These are phyloP conservation scores for Chlorociboria aeruginascens DNA, from an alignment of 495 filamentous ascomycete species.

Conservation along the genomic window DNA sequence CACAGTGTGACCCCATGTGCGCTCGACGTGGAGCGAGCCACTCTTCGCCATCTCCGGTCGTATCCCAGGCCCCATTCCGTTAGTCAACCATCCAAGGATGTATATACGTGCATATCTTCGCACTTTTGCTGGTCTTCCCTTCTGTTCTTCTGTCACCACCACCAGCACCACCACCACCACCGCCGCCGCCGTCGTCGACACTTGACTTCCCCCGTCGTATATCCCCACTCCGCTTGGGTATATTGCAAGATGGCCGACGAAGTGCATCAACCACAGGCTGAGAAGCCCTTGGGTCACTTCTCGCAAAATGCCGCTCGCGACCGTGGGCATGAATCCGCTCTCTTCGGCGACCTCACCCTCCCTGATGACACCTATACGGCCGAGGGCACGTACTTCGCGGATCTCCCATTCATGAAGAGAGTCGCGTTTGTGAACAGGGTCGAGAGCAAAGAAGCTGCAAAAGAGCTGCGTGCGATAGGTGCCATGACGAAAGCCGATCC, in stretches of 20 bases:
- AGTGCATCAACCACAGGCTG: neutral
- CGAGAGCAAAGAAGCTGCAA: conserved; percentile 49
- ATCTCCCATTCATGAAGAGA: conserved; percentile 54
- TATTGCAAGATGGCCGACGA: neutral
- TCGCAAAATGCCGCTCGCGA: neutral
- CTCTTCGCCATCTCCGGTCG: neutral
- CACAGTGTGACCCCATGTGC: neutral
- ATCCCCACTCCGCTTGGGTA: neutral
- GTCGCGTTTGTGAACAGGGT: conserved; percentile 59
- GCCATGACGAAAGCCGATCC: conserved; percentile 71
- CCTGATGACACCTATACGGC: conserved; percentile 73
- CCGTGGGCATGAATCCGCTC: neutral
- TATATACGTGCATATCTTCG: too few species aligned
- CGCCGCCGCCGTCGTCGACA: too few species aligned
- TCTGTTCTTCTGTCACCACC: too few species aligned
- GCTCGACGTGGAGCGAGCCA: neutral
- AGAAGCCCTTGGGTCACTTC: neutral
- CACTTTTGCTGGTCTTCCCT: too few species aligned
- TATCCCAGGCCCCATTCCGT: too few species aligned
- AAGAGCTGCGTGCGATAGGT: conserved; percentile 56
- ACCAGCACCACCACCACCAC: too few species aligned
- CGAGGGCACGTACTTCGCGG: conserved; percentile 84
- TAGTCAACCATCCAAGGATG: too few species aligned
- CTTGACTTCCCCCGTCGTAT: neutral
- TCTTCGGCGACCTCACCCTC: conserved; percentile 18